Base-by-base conservation (phyloP, 495 filamentous ascomycete species). In the Tuber microsphaerosporum region DNA sequence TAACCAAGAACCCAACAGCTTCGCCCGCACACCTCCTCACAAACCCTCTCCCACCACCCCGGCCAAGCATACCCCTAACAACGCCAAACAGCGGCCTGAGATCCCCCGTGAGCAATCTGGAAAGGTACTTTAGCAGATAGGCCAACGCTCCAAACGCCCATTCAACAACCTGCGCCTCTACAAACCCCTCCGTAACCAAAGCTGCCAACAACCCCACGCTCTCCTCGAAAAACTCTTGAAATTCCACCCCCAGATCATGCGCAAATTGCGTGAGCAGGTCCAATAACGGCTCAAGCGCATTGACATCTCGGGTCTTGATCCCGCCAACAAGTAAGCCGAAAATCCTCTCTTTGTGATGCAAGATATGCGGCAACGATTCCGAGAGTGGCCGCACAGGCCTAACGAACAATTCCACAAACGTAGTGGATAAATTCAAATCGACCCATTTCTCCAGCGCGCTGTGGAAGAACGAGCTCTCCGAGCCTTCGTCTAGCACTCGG, bases 71-170 rank as follows among this genome's bases (percentile, higher is more conserved):
- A 10, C 94, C 92, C 16, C 92, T 89, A 86, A 98, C 90, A 51
- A 93, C 89, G 77, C 92, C 88, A 81, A 92, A 93, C 10, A 96
- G 88, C 41, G 94, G 92, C 77, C 93, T 87, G 72, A 98, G 85
- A 81, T 99, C 92, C 7, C 93, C 91, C 0, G 93, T 91, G 37
- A 99, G 82, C 12, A 97, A 87, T 69, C 92, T 89, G 5, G 93
- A 94, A 31, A 99, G 88, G 80, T 97, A 98, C 82, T 98, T 99
- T 88, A 98, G 96, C 26, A 97, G 88, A 88, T 96, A 97, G 76
- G 95, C 93, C 20, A 99, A 87, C 80, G 93, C 94, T 69, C 89
- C 93, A 83, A 99, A 98, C 74, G 93, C 94, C 96, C 95, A 98
- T 85, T 99, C 84, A 44, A 87, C 85, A 73, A 74, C 76, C 20